Evolutionary conservation across 2,329 filamentous ascomycete species (phyloP), one percentile per base, ranked within the genome.

Genomic region (Calonectria crousiana): DNA sequence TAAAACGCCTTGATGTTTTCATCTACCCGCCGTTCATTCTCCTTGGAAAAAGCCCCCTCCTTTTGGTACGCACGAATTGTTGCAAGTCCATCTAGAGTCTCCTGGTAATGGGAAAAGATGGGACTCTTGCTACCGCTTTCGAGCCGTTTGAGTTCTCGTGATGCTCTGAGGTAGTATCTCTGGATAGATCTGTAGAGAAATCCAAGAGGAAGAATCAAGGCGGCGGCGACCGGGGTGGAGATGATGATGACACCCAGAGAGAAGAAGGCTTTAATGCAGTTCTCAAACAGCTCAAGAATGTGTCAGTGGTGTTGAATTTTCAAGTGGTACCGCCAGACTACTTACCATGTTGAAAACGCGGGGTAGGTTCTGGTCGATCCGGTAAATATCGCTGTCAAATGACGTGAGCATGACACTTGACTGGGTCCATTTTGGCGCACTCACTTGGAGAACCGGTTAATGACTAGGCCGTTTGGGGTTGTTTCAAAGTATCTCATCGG

Each of bases 401-500:
- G 26, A 49, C 34, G 56, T 62, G 16, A 62, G 56, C 2, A 62
- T 41, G 18, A 28, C 56, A 23, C 28, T 41, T 26, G 14, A 2
- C 16, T 18, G 6, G 3, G 6, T 10, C 14, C 14, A 23, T 34
- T 32, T 32, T 23, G 41, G 14, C 8, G 11, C 30, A n/a, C 47
- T 67, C 38, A 69, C 67, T 56, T 56, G 51, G 67, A 56, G 28
- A 69, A 69, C 4, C 67, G 26, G 18, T 69, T 69, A 36, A 69
- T 56, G 26, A 69, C 20, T 6, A 56, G 34, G 10, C 67, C 67
- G 13, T 52, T 52, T 49, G 67, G 67, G 10, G 67, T 69, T 18
- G 66, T 68, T 23, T 68, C 66, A 58, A 68, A 68, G 51, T 56
- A 68, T 34, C 66, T 68, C 66, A 69, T 69, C 1, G 67, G 51